Base-by-base conservation (phyloP, 1,284 basidiomycete genomes). In the Trichosporon inkin region DNA sequence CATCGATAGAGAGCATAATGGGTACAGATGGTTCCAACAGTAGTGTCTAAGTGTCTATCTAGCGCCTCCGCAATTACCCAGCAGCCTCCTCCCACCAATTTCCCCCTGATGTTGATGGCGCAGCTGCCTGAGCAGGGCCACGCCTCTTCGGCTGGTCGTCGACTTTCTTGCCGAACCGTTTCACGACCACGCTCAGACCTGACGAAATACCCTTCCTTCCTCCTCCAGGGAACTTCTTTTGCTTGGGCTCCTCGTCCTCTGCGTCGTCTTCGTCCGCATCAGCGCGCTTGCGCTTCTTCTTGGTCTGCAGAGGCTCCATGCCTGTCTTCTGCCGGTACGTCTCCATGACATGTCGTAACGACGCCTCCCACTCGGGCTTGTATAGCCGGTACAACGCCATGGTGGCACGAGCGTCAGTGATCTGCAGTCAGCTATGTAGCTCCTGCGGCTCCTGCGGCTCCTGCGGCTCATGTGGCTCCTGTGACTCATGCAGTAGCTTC, bases 381-480 rank as follows among this genome's bases (percentile, higher is more conserved):
- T 95, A 84, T n/a, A 95, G 75, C 7, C 92, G 83, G 77, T 90
- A 99, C 22, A 98, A 80, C 0, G 92, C 94, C 92, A 99, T 98
- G 0, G 95, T 92, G 0, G 94, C 93, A 52, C 92, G 83, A 1
- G 95, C 94, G 73, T 99, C 94, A 22, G 87, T 91, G 7, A 95
- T 85, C 92, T 94, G 53, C 39, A 11, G 52, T 56, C 11, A 44
- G 61, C 22, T 35, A 3, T 3, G 10, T 34, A 1, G 16, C 32
- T 39, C 10, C 22, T 2, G 41, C 20, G 7, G 14, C 41, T 10
- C 3, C 11, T 44, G 7, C 10, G 40, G n/a, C 40, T 8, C 14
- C 11, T 10, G 11, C 47, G 32, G 13, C 3, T 22, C 7, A 6
- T 6, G 2, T 4, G 47, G 47, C 6, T 24, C 13, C 14, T 6